Base-by-base conservation (phyloP, 208 protist species). In the Leishmania braziliensis region DNA sequence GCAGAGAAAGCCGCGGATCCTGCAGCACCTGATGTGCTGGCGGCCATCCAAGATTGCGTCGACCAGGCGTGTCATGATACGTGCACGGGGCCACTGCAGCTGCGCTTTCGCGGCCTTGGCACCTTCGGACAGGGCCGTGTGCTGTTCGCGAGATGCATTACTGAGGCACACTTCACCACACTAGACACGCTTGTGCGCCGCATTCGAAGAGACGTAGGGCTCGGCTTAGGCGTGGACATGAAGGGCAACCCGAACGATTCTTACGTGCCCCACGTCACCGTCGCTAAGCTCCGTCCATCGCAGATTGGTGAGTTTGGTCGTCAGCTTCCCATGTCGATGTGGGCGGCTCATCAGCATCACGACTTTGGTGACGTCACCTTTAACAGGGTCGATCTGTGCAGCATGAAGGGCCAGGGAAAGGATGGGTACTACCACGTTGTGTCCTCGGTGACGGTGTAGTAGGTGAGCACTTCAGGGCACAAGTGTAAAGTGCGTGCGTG, bases 291-390 rank as follows among this genome's bases (percentile, higher is more conserved):
- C 71, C 88, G 92, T 14, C 85, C 90, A 2, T 77, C 73, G 69
- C 91, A 95, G 71, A 75, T 29, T 56, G 66, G 75, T 0, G 68
- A 88, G 71, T 94, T 95, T 82, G 92, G 93, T 16, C 78, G 48
- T 33, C 85, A 83, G 72, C 78, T 97, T 33, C 95, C 95, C 23
- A 39, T 85, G 48, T 84, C 86, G 26, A 69, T 95, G 54, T 97
- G 92, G 92, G 86, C 79, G 3, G 74, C 85, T 14, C 90, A 91
- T 58, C 95, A 96, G 78, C 93, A 96, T 84, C 51, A 93, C 63
- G 89, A 96, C 82, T 97, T 97, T 89, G 95, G 95, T 14, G 92
- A 95, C 58, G 91, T 95, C 51, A 93, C 92, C 5, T 96, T 97
- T 73, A 80, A 84, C 20, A 75, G 76, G 62, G 39, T 96, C 4